Conservation (phyloP, 2,329 filamentous ascomycete genomes). For the Cryphonectria japonica region DNA sequence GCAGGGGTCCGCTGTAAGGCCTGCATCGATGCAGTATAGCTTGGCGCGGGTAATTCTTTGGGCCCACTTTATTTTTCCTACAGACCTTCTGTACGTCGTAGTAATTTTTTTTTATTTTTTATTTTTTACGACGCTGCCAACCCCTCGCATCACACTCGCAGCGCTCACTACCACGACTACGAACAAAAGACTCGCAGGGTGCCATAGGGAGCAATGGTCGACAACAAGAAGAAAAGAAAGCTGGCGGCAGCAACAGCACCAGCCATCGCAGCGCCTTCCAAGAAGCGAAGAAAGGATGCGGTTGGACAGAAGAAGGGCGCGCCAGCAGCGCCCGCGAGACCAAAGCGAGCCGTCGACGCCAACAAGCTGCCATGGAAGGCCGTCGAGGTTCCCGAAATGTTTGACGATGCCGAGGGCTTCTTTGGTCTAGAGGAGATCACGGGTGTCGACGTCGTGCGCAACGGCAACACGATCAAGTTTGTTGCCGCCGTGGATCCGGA, state of each 20-base stretch:
- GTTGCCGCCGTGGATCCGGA: conserved; percentile 39
- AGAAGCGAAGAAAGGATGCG: conserved; percentile 35
- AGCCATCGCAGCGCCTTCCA: conserved; percentile 26
- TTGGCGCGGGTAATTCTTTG: background rate
- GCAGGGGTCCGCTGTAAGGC: conserved; percentile 14
- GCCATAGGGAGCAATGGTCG: conserved; percentile 7
- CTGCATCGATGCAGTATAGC: conserved; percentile 7
- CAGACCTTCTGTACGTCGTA: background rate
- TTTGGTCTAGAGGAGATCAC: conserved; percentile 91
- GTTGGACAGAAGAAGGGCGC: conserved; percentile 28
- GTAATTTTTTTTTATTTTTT: no score
- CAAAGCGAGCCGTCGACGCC: conserved; percentile 49
- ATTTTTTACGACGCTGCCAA: background rate
- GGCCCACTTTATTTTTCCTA: conserved; percentile 3
- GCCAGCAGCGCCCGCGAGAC: conserved; percentile 34
- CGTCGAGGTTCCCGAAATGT: conserved; percentile 71
- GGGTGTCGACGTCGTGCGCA: conserved; percentile 80
- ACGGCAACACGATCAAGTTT: conserved; percentile 63
- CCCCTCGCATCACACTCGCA: background rate
- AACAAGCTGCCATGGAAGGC: conserved; percentile 60
- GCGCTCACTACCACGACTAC: background rate
- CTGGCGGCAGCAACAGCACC: conserved; percentile 12
- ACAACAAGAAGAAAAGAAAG: conserved; percentile 37
- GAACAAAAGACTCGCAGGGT: background rate
- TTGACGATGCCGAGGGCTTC: conserved; percentile 92